Base-by-base conservation (phyloP, 805 yeast genomes). In the Lipomyces lipofer region DNA sequence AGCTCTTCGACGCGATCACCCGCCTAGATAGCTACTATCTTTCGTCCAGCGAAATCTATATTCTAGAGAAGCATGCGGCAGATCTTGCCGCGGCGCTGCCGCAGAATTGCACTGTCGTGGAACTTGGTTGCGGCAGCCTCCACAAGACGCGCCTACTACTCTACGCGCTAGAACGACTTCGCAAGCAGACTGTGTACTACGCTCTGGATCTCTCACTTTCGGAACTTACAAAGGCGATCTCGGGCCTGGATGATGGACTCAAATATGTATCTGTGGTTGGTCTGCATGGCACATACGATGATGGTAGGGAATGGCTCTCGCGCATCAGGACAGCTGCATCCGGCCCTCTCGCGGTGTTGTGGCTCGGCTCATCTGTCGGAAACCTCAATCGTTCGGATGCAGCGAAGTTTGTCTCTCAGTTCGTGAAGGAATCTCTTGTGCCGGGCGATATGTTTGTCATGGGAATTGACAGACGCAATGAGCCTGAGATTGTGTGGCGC, bases 361-460 rank as follows among this genome's bases (percentile, higher is more conserved):
- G 64, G 60, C 58, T 62, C 12, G 64, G 64, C 6, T 61, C 64
- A 13, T 61, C 64, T 13, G 48, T 61, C 30, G 64, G 64, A 27
- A 62, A 62, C 35, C 43, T 61, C 22, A 48, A 43, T 21, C 51
- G 64, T 2, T 49, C 39, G 8, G 54, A 54, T 28, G 60, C 64
- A 4, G 40, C 56, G 15, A 22, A 35, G 6, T 61, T 62, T 32
- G 22, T 62, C 15, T 24, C 21, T 12, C 21, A 33, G 10, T 61
- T 60, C 29, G 35, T 44, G 5, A 24, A 28, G 15, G 48, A 44
- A 30, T 49, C 53, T 4, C 43, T 54, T 9, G 29, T 17, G 4
- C 43, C 45, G 2, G 59, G 52, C 10, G 64, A 62, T 33, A 28
- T 47, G 33, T 42, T 61, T 35, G 35, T 62, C 6, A 43, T 62